phyloP scores from a whole-genome alignment of 768 basidiomycete genomes.

The Boletus patriciae region DNA sequence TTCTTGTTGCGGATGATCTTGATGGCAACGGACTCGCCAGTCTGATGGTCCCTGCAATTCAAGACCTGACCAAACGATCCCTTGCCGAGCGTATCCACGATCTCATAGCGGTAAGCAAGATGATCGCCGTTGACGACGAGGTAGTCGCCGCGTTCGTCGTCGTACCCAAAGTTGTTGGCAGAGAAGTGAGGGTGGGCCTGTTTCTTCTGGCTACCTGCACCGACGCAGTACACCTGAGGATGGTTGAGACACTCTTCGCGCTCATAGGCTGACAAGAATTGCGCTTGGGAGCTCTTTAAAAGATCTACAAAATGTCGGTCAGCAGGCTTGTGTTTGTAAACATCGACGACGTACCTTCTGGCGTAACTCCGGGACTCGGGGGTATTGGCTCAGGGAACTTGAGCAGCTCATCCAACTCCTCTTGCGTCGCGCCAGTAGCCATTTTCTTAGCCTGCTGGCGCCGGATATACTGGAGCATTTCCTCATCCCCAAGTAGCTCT shows the following conservation, averaged over 20 bases:
- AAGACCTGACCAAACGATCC: slow-evolving; percentile 98
- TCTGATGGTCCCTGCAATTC: slow-evolving; percentile 92
- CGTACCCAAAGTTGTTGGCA: slow-evolving; percentile 90
- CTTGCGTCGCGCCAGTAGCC: slow-evolving; percentile 78
- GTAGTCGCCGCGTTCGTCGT: slow-evolving; percentile 98
- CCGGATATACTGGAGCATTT: slow-evolving; percentile 93
- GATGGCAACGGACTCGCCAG: slow-evolving; percentile 95
- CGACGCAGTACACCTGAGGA: slow-evolving; percentile 78
- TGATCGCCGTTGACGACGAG: slow-evolving; percentile 88
- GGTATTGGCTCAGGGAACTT: slow-evolving; percentile 89
- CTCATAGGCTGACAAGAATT: slow-evolving; percentile 84
- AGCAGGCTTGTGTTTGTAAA: not conserved
- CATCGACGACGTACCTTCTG: slow-evolving; percentile 56
- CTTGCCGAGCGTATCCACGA: slow-evolving; percentile 90
- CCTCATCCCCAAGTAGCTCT: slow-evolving; percentile 87
- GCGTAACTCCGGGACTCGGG: slow-evolving; percentile 63
- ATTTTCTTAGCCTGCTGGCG: slow-evolving; percentile 88
- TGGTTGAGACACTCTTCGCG: slow-evolving; percentile 89
- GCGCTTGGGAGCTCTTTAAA: slow-evolving; percentile 62
- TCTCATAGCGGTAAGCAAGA: slow-evolving; percentile 94
- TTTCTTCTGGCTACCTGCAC: slow-evolving; percentile 81
- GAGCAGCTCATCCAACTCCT: slow-evolving; percentile 83
- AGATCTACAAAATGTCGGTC: slow-evolving; percentile 46
- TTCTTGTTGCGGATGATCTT: slow-evolving; percentile 99
- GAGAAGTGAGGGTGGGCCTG: slow-evolving; percentile 68